phyloP scores from a whole-genome alignment of 306 rosid genomes.

The Rosa rugosa region DNA sequence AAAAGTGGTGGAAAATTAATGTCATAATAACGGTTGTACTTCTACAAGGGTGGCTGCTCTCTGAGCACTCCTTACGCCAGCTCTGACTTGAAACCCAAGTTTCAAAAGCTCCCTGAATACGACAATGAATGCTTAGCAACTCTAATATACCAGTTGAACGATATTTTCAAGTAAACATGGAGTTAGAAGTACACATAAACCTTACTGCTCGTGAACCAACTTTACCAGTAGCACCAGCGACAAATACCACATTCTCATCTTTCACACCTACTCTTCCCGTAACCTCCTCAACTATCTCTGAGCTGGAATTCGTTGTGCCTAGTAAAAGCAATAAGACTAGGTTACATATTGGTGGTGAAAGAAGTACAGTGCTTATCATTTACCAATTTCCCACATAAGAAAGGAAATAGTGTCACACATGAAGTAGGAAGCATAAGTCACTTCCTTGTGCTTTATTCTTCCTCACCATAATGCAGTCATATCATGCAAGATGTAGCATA shows the following conservation, averaged over 20 bases:
- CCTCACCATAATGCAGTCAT: not conserved
- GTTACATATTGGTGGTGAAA: slow-evolving; percentile 14
- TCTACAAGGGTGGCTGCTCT: slow-evolving; percentile 65
- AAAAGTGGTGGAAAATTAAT: slow-evolving; percentile 7
- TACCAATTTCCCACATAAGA: not conserved
- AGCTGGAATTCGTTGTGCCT: slow-evolving; percentile 50
- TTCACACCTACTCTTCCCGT: slow-evolving; percentile 46
- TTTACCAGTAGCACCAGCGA: slow-evolving; percentile 97
- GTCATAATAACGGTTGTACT: slow-evolving; percentile 42
- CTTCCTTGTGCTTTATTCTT: not conserved
- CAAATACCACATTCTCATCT: slow-evolving; percentile 80
- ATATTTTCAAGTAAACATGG: slow-evolving; percentile 13
- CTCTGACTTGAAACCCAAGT: slow-evolving; percentile 90
- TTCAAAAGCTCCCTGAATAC: slow-evolving; percentile 88
- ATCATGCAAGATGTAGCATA: not conserved
- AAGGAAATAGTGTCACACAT: not conserved
- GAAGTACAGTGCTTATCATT: not conserved
- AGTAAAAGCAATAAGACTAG: slow-evolving; percentile 26
- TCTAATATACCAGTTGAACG: slow-evolving; percentile 11
- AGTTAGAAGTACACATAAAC: slow-evolving; percentile 36
- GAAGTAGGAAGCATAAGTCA: not conserved
- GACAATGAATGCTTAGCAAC: slow-evolving; percentile 24
- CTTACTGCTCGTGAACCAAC: slow-evolving; percentile 97
- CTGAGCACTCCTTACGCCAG: slow-evolving; percentile 74
- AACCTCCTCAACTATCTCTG: slow-evolving; percentile 35